Evolutionary conservation across 2,329 filamentous ascomycete species (phyloP), one percentile per base, ranked within the genome.

Genomic region (Hypomyces rosellus): DNA sequence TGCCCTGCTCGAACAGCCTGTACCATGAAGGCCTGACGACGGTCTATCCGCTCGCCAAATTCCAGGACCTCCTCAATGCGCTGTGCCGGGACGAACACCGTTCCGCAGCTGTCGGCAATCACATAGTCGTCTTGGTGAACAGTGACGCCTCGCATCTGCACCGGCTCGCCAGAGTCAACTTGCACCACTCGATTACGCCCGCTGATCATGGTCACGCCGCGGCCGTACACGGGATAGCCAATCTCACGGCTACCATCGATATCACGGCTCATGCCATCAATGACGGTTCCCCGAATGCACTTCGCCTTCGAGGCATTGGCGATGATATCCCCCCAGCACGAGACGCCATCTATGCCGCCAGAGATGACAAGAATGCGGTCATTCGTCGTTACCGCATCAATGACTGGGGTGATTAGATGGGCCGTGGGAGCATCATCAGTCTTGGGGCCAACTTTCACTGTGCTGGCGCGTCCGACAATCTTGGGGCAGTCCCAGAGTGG

Each of bases 191-290:
- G 52, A 22, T 63, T 62, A 11, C 63, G 61, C 4, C 61, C 63
- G 42, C 64, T 65, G 48, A 67, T 59, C 60, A 66, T 66, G 1
- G 58, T 62, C 7, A 64, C 58, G 0, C 63, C 64, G 2, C 60
- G 58, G 34, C 65, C 65, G 46, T 61, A 67, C 5, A 68, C 61
- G 11, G 65, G 65, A 49, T 66, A 68, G 16, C 58, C 55, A 15
- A 61, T 55, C 0, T 66, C 61, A 20, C 20, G 20, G 20, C 20
- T 20, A 20, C 20, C 20, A 5, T 20, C 20, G 20, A 20, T 20
- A 20, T 20, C 20, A 20, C 20, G 20, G 5, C 20, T 20, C 20
- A 20, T 20, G 5, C 20, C 20, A 20, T 20, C 20, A 20, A 20
- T 20, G 20, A 20, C 5, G 20, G 20, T 20, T 20, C 20, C 20